Percentiles rank a stretch among this genome's conserved stretches.
These are phyloP conservation scores for Pseudogymnoascus sp. DNA, from an alignment of 2,329 filamentous ascomycete genomes.

Conservation along the genomic window DNA sequence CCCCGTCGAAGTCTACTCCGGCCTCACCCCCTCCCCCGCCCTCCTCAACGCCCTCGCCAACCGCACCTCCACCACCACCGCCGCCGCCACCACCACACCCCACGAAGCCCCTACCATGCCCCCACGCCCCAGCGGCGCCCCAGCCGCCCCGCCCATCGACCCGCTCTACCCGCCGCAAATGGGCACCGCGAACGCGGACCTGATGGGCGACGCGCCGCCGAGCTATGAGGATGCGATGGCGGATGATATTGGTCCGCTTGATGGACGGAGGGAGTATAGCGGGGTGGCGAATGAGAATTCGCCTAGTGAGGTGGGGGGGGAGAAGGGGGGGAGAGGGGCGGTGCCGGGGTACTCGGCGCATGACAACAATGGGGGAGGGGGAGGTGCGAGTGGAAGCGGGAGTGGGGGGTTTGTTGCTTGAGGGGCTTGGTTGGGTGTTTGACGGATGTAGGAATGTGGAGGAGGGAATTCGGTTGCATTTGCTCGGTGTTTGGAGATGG, in stretches of 20 bases:
- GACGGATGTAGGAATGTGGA: too few species aligned
- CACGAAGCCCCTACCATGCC: background rate
- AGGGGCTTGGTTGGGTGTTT: background rate
- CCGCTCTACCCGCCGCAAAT: slow-evolving; percentile 55
- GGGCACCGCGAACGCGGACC: slow-evolving; percentile 38
- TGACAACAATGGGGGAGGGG: background rate
- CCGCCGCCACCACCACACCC: background rate
- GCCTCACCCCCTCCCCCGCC: slow-evolving; percentile 72
- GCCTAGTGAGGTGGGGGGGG: slow-evolving; percentile 40
- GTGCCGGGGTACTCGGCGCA: slow-evolving; percentile 4
- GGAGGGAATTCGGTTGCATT: background rate
- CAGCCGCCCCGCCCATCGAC: slow-evolving; percentile 35
- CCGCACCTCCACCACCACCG: background rate
- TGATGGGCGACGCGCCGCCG: slow-evolving; percentile 74
- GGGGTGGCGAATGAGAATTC: slow-evolving; percentile 57
- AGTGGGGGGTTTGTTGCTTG: background rate
- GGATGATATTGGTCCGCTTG: slow-evolving; percentile 63
- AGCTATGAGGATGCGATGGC: slow-evolving; percentile 94
- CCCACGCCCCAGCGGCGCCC: slow-evolving; percentile 26
- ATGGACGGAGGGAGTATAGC: slow-evolving; percentile 64
- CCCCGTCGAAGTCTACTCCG: slow-evolving; percentile 76
- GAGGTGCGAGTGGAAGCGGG: background rate
- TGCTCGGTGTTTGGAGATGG: background rate
- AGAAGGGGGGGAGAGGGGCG: background rate
- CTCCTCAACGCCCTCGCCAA: slow-evolving; percentile 61